phyloP scores from a whole-genome alignment of 163 green algal species.

The Trebouxia gelatinosa region DNA sequence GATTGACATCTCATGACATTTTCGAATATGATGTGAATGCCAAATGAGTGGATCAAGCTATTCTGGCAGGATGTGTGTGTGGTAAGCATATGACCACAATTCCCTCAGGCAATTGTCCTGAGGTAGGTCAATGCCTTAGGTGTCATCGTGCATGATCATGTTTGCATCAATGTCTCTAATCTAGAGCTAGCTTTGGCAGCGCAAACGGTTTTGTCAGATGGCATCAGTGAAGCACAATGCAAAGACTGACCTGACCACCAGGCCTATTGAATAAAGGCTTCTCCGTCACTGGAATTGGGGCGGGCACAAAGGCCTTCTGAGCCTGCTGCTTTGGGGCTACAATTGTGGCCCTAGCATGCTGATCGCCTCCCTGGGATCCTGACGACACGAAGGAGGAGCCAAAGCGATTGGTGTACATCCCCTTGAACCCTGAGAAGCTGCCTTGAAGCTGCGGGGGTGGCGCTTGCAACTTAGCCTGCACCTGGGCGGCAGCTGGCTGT shows the following conservation, averaged over 20 bases:
- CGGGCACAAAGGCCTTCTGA: conserved; percentile 37
- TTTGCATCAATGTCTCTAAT: background rate
- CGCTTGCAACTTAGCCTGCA: background rate
- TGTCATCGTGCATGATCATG: background rate
- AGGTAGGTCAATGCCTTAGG: background rate
- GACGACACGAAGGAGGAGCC: conserved; percentile 68
- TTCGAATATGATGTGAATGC: no score
- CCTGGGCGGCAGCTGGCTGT: background rate
- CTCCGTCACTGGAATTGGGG: conserved; percentile 65
- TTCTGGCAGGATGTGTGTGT: no score
- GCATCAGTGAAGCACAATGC: no score
- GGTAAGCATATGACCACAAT: background rate
- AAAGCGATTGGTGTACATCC: conserved; percentile 24
- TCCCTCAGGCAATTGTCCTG: background rate
- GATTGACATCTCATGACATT: no score
- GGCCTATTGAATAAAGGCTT: conserved; percentile 55
- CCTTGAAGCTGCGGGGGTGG: background rate
- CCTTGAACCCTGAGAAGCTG: background rate
- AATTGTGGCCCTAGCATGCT: conserved; percentile 54
- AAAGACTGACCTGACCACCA: background rate
- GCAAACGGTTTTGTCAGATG: conserved; percentile 38
- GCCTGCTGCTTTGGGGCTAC: conserved; percentile 60
- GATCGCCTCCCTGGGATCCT: conserved; percentile 58
- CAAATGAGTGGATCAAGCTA: no score
- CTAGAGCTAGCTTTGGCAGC: no score